Base-by-base conservation (phyloP, 257 asterid genomes). In the Apocynum venetum region DNA sequence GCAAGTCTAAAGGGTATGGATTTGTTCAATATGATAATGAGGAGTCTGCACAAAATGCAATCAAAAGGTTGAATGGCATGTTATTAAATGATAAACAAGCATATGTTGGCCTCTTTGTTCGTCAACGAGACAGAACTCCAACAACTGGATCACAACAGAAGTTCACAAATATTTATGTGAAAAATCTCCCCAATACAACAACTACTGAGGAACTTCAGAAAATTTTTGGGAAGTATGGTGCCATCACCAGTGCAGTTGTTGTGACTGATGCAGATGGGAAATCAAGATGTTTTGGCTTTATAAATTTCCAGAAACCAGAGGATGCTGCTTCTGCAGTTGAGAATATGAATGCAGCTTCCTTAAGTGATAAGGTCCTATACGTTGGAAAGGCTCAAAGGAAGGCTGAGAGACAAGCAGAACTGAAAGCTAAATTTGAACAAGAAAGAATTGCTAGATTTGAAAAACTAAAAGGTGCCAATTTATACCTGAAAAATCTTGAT, bases 301-400 rank as follows among this genome's bases (percentile, higher is more conserved):
- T 91, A 1, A 93, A 91, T 68, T 93, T 88, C 14, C 86, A 91
- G 59, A 81, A n/a, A 35, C 71, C 85, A 0, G 90, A 91, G 36
- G 86, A 81, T 64, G 97, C 97, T 0, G 88, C 88, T 48, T 76
- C 87, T 56, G 97, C 96, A 0, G 95, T 89, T 49, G 91, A 90
- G 86, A 79, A 82, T 48, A 36, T 93, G 89, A 91, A 90, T 3
- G 95, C 89, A 10, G 40, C 80, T 20, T 35, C 87, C 0, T 56
- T 88, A n/a, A 80, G 83, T 14, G 96, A 88, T 31, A 90, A 91
- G 81, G 86, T 83, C 3, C 47, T 91, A 81, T 91, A 90, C 40
- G 93, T 90, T 17, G 95, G 93, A 11, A 90, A 79, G 83, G 97
- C 98, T 57, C 93, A 91, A 73, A 93, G 88, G 88, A 93, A 93